Base-by-base conservation (phyloP, 306 rosid genomes). In the Quercus variabilis region DNA sequence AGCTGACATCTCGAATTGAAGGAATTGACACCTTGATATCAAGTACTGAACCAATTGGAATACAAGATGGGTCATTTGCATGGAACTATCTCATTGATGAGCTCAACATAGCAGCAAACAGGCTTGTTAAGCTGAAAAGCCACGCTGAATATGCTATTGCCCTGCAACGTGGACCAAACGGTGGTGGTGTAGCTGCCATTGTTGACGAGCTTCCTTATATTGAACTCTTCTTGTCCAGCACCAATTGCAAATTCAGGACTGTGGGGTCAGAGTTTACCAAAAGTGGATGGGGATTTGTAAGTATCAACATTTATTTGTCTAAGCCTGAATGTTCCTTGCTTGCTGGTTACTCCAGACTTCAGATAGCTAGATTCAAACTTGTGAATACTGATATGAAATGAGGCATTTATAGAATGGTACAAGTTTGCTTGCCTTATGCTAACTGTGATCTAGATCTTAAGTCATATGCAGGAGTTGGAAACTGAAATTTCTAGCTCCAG, bases 281-380 rank as follows among this genome's bases (percentile, higher is more conserved):
- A 82, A 88, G 96, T 74, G 97, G 98, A 79, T 92, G 92, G 97
- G 94, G 98, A 85, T 94, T 85, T 80, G 98, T 94, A 81, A 90
- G 98, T 90, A 84, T 15, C 79, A 79, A 26, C 64, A 59, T 25
- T 75, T 57, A 9, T 68, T 30, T 31, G 12, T 86, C 23, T n/a
- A 30, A 74, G 20, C 68, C 57, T 82, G 30, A 28, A 67, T 38
- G 38, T 20, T 79, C 74, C 49, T 19, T 18, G 60, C 30, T 60
- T 4, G 71, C 55, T 31, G n/a, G 56, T 74, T 31, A 59, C 67
- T 59, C 19, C 67, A 31, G 15, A 33, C 71, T 67, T 67, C 10
- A 6, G 25, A 8, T 33, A 67, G 52, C 71, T 67, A 33, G 52
- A 33, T 35, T 67, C 51, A 33, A 67, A 19, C 33, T 67, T 4